Base-by-base conservation (phyloP, 768 basidiomycete species). In the Lactarius indigo region DNA sequence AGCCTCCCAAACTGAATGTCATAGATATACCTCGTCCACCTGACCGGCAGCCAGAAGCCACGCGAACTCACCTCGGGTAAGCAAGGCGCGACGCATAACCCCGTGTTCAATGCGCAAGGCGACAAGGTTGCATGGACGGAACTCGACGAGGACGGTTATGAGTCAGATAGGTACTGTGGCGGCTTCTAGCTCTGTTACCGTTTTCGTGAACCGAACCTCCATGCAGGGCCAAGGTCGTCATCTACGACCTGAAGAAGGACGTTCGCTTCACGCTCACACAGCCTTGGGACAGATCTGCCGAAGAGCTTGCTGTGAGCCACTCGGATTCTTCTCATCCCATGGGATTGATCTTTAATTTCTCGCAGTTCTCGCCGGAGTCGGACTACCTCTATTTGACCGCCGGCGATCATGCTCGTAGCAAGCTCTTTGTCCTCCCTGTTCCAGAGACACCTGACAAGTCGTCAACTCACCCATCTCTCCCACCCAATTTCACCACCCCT, bases 51-150 rank as follows among this genome's bases (percentile, higher is more conserved):
- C 41, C 74, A 78, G 20, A 74, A 81, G 61, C 84, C 88, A 18
- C 79, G 77, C 41, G 89, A 91, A 69, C 79, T 98, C 57, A 96
- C 95, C 0, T 86, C 89, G 13, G 92, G 94, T 13, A 82, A 83
- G 55, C 93, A 95, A 76, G 96, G 92, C 37, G 95, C 94, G 20
- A 89, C 86, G 9, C 87, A 85, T 70, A 82, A 78, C n/a, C 89
- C 93, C 0, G 83, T 85, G 8, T 86, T 96, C 75, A 91, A 81
- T 65, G 77, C 78, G 3, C 77, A 85, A 56, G 91, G 89, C 0
- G 82, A 82, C 58, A 89, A 89, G 75, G 86, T 85, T 2, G 94
- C 91, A 1, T 98, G 96, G 96, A 77, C 92, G 44, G 91, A 98
- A 75, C 83, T 95, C 68, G 87, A 88, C 60, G 75, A 90, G 73